A percentile compares a stretch with the other conserved stretches of the same genome.
Evolutionary conservation across 306 rosid species (phyloP).

Genomic region (Cucurbita pepo): DNA sequence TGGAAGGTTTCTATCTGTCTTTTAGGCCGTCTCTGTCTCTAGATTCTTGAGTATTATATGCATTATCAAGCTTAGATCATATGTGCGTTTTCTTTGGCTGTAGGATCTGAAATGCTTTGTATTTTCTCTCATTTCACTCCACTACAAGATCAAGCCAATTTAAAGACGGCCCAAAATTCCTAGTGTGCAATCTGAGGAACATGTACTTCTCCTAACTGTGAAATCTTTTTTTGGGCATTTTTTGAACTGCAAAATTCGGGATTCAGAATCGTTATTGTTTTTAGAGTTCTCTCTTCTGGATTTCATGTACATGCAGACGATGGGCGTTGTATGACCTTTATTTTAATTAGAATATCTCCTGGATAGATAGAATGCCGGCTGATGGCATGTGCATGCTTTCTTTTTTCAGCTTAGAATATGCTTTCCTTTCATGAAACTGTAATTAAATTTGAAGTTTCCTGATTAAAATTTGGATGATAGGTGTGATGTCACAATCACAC

Average conservation of each 20-base stretch:
- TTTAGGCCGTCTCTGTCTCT: background rate
- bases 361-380: too few species aligned
- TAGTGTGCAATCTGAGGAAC: background rate
- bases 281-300: background rate
- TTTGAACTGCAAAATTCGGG: background rate
- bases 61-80: background rate
- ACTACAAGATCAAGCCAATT: conserved; percentile 95
- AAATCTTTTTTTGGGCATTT: background rate
- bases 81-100: conserved; percentile 13
- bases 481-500: too few species aligned
- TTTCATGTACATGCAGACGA: background rate
- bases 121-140: conserved; percentile 85
- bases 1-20: background rate
- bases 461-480: too few species aligned
- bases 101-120: conserved; percentile 97
- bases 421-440: background rate
- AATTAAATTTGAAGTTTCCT: background rate
- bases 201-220: background rate
- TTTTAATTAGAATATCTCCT: too few species aligned
- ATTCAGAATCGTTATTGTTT: background rate
- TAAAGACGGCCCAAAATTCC: conserved; percentile 13
- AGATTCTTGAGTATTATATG: background rate
- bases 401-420: background rate
- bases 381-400: background rate
- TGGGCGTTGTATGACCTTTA: too few species aligned